Conservation (phyloP, 768 basidiomycete species). For the Macrolepiota dolichaula region DNA sequence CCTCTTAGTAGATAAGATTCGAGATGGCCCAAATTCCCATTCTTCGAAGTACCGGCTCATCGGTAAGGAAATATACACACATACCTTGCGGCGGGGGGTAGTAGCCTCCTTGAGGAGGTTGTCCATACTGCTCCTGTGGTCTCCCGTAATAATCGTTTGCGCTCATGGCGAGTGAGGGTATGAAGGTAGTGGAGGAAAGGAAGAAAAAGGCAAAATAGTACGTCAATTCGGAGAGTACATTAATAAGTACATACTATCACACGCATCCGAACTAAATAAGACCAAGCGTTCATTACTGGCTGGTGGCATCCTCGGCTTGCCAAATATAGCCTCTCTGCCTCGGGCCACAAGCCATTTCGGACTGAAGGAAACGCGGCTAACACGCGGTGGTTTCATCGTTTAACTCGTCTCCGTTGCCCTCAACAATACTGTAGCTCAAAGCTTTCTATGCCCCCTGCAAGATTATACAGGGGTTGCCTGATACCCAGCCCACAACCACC, state of each 20-base stretch:
- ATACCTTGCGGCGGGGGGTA: slow-evolving; percentile 35
- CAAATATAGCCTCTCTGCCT: slow-evolving; percentile 1
- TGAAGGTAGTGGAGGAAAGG: slow-evolving; percentile 13
- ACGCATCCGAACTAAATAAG: slow-evolving; percentile 8
- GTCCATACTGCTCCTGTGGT: slow-evolving; percentile 51
- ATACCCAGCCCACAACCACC: no score
- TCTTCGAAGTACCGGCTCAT: background rate
- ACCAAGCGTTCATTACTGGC: background rate
- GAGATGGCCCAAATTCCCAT: background rate
- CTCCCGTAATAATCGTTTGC: slow-evolving; percentile 73
- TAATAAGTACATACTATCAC: slow-evolving; percentile 20
- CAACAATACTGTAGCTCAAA: no score
- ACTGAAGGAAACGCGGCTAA: background rate
- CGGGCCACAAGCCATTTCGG: background rate
- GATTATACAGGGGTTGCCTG: no score
- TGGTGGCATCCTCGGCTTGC: slow-evolving; percentile 7
- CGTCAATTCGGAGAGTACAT: slow-evolving; percentile 26
- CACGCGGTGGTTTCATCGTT: slow-evolving; percentile 4
- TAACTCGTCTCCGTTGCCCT: background rate
- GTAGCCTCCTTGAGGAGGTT: slow-evolving; percentile 42
- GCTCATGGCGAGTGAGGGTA: slow-evolving; percentile 45
- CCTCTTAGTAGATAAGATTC: background rate
- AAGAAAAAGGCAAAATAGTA: slow-evolving; percentile 16
- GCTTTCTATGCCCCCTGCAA: no score
- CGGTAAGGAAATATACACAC: slow-evolving; percentile 7